Base-by-base conservation (phyloP, 2,329 filamentous ascomycete species). In the Fusarium cicatricum region DNA sequence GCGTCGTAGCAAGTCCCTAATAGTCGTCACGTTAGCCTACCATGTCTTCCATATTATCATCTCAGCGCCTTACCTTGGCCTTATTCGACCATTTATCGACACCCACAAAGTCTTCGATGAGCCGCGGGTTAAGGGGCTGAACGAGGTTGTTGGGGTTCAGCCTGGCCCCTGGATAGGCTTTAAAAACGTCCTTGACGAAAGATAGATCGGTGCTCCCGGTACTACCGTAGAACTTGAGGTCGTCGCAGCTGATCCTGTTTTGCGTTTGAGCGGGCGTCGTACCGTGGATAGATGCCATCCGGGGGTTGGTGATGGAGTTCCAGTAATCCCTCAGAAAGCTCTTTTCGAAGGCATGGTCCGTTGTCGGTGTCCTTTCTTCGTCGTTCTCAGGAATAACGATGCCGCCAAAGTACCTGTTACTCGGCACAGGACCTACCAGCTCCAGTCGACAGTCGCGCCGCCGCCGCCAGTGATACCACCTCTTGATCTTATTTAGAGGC, bases 271-370 rank as follows among this genome's bases (percentile, higher is more conserved):
- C 11, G 33, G 32, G 16, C 11, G 19, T 19, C 3, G 26, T 28
- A 11, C 16, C 26, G 5, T 12, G n/a, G 9, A 44, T 12, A 11
- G 12, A 29, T 3, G 39, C 9, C 4, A 7, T 16, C 6, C 5
- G 32, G 15, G 31, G 17, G 12, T 39, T 21, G 11, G 44, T 16
- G 17, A 52, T 52, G 14, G 21, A 26, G 6, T 14, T 28, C 14
- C 47, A 47, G 42, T 47, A 54, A 16, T 54, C 43, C 38, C 29
- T 54, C 8, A 54, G 31, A 17, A n/a, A n/a, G n/a, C n/a, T n/a
- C n/a, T n/a, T n/a, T n/a, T n/a, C n/a, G n/a, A n/a, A n/a, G n/a
- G n/a, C n/a, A n/a, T n/a, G n/a, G n/a, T n/a, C n/a, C n/a, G n/a
- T n/a, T n/a, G n/a, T n/a, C n/a, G n/a, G n/a, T n/a, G n/a, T n/a